phyloP scores from a whole-genome alignment of 1,284 basidiomycete genomes.

The Chalciporus piperatoides region DNA sequence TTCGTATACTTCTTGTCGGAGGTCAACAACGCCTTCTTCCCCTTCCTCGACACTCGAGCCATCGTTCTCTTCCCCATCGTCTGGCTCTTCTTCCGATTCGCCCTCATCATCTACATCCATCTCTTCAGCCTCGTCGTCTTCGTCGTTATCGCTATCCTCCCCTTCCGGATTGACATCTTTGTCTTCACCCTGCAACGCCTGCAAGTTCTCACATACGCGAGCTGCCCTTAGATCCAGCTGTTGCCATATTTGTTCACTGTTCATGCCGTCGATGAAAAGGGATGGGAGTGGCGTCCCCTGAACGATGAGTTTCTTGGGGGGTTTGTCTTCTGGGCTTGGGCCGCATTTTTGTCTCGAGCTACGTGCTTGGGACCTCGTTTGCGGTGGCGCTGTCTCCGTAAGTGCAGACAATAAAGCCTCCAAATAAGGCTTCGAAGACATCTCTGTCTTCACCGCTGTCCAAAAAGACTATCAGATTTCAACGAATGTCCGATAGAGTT shows the following conservation, averaged over 20 bases:
- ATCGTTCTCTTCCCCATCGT: conserved; percentile 32
- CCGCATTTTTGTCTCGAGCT: conserved; percentile 43
- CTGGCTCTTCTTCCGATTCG: conserved; percentile 32
- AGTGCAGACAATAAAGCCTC: conserved; percentile 66
- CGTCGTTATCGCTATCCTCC: conserved; percentile 24
- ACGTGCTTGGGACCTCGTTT: conserved; percentile 63
- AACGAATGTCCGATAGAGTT: conserved; percentile 8
- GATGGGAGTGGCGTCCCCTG: conserved; percentile 71
- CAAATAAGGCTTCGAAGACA: conserved; percentile 60
- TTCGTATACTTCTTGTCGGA: conserved; percentile 50
- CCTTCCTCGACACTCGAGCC: conserved; percentile 35
- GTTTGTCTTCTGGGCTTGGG: conserved; percentile 34
- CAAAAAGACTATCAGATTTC: conserved; percentile 2
- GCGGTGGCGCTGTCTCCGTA: conserved; percentile 55
- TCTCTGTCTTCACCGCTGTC: conserved; percentile 64
- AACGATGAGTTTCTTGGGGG: conserved; percentile 39
- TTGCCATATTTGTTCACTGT: conserved; percentile 88
- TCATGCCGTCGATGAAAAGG: conserved; percentile 82
- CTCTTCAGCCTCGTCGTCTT: conserved; percentile 16
- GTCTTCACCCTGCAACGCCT: conserved; percentile 36
- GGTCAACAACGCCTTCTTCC: conserved; percentile 42
- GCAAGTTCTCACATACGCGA: conserved; percentile 62
- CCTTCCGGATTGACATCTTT: conserved; percentile 21
- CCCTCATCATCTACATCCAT: conserved; percentile 28
- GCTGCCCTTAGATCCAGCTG: conserved; percentile 81